Conservation (phyloP, 495 filamentous ascomycete genomes). For the Friedmanniomyces endolithicus region DNA sequence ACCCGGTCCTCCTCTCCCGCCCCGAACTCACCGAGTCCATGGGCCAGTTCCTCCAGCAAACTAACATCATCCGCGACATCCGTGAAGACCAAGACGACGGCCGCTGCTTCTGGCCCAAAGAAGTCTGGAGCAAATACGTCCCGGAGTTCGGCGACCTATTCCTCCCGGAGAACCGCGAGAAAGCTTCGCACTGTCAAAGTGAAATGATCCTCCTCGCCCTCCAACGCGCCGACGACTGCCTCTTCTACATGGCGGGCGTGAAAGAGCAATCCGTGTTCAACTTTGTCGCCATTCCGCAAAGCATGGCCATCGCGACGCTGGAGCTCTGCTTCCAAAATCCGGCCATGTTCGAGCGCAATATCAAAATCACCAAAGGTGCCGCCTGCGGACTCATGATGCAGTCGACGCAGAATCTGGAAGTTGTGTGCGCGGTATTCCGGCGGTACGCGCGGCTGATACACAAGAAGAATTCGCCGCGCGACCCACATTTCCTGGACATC, state of each 20-base stretch:
- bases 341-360: slow-evolving; percentile 68
- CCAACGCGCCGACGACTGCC: slow-evolving; percentile 76
- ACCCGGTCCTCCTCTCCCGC: slow-evolving; percentile 66
- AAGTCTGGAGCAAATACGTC: slow-evolving; percentile 93
- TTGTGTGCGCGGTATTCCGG: slow-evolving; percentile 69
- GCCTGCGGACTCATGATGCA: slow-evolving; percentile 85
- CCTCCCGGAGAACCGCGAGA: slow-evolving; percentile 62
- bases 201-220: slow-evolving; percentile 90
- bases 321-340: slow-evolving; percentile 89
- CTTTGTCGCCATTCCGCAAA: slow-evolving; percentile 95
- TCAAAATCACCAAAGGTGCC: slow-evolving; percentile 95
- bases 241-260: slow-evolving; percentile 93
- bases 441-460: slow-evolving; percentile 67
- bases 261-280: slow-evolving; percentile 99
- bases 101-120: slow-evolving; percentile 79
- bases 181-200: slow-evolving; percentile 76
- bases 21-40: slow-evolving; percentile 80
- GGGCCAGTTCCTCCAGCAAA: slow-evolving; percentile 96
- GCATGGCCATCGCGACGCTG: slow-evolving; percentile 93
- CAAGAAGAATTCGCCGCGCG: slow-evolving; percentile 86
- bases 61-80: slow-evolving; percentile 93
- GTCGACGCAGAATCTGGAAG: slow-evolving; percentile 74
- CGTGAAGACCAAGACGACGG: slow-evolving; percentile 78
- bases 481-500: slow-evolving; percentile 89
- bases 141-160: slow-evolving; percentile 81